Evolutionary conservation across 2,329 filamentous ascomycete genomes (phyloP), one percentile per base, ranked within the genome.

Genomic region (Cordyceps javanica): DNA sequence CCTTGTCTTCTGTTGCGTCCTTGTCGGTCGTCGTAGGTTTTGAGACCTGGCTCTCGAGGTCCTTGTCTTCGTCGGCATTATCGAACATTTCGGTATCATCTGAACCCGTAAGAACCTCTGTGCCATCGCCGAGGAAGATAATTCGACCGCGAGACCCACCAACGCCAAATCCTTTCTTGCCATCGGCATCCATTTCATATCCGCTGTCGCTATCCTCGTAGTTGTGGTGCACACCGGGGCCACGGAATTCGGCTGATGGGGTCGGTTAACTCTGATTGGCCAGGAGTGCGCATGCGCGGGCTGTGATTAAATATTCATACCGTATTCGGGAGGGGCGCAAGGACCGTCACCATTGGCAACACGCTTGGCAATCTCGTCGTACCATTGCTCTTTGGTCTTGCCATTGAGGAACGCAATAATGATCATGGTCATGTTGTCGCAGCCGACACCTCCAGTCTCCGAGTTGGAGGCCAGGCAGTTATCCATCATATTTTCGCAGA

Each of bases 401-500:
- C 93, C 94, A 69, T 90, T 85, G 65, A 99, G 82, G 70, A 99
- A 85, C 64, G 88, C 94, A 69, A 99, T 78, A 64, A 99, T 82
- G 66, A 88, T 79, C 89, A 99, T 97, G 65, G 94, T 99, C 94
- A 99, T 99, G 80, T 99, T 99, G 79, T 99, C 94, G 73, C 94
- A 99, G 61, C 94, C 94, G 61, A 99, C 93, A 62, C 94, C 94
- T 57, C 94, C 94, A 32, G 93, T 97, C 76, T 99, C 94, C 64
- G 92, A 96, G 82, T 96, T 97, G 61, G 92, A 96, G 41, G 94
- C 92, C 63, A 99, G 81, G 72, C 94, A 99, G 78, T 97, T 99
- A 79, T 99, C 93, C 94, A 99, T 99, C 91, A 99, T 96, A 78
- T 99, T 99, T 77, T 99, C 94, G 74, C 93, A 97, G 68, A 99